phyloP scores from a whole-genome alignment of 768 basidiomycete species.

The Hericium erinaceus region DNA sequence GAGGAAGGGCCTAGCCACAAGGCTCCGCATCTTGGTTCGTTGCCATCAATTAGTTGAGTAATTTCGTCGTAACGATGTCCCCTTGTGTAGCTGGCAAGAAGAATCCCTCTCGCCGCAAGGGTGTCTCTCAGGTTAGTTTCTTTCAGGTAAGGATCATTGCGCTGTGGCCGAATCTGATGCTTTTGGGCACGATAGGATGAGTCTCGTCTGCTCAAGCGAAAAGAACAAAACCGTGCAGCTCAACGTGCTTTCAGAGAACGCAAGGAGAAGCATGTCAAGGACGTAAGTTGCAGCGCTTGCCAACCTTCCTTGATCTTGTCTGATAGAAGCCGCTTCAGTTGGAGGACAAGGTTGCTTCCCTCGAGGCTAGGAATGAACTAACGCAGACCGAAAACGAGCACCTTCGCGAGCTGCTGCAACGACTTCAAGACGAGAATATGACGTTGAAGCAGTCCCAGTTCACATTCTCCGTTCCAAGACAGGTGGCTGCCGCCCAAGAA shows the following conservation, averaged over 20 bases:
- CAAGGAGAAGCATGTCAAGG: constrained; percentile 95
- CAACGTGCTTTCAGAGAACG: constrained; percentile 96
- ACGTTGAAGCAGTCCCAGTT: constrained; percentile 74
- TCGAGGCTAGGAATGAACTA: constrained; percentile 74
- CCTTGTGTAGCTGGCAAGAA: constrained; percentile 14
- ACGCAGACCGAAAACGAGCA: constrained; percentile 79
- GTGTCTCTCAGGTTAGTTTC: constrained; percentile 23
- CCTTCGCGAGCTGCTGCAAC: constrained; percentile 72
- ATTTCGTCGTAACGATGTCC: not conserved
- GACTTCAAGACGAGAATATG: constrained; percentile 83
- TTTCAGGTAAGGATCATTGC: not conserved
- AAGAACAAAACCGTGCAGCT: constrained; percentile 95
- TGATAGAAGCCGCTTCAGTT: constrained; percentile 36
- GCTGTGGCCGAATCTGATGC: too few relatives aligned
- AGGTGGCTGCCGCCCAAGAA: constrained; percentile 12
- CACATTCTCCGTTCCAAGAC: constrained; percentile 69
- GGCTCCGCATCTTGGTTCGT: constrained; percentile 11
- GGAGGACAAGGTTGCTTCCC: constrained; percentile 82
- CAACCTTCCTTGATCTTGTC: not conserved
- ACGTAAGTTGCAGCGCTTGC: constrained; percentile 46
- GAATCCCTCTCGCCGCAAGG: constrained; percentile 27
- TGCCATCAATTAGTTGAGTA: not conserved
- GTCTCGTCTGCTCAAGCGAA: constrained; percentile 71
- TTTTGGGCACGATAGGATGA: constrained; percentile 43
- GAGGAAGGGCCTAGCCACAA: constrained; percentile 61